A percentile compares a stretch with the other conserved stretches of the same genome.
phyloP scores from a whole-genome alignment of 2,329 filamentous ascomycete species.

The Fusarium sacchari region DNA sequence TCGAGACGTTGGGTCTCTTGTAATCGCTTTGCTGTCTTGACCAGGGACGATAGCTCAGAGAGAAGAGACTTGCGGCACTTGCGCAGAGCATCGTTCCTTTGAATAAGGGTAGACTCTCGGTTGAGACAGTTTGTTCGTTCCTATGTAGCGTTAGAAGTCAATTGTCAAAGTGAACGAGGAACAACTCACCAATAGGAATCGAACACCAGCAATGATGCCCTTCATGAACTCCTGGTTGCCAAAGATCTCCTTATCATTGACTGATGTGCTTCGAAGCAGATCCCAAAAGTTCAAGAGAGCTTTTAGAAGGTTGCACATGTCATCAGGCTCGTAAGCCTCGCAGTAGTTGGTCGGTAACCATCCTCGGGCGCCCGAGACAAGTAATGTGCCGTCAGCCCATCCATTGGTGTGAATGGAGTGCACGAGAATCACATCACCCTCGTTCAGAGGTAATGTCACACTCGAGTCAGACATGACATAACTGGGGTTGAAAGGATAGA shows the following conservation, averaged over 20 bases:
- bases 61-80: constrained; percentile 87
- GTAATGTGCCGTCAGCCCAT: constrained; percentile 94
- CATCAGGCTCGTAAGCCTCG: constrained; percentile 89
- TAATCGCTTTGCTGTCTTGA: constrained; percentile 87
- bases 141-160: constrained; percentile 54
- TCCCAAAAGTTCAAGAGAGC: constrained; percentile 95
- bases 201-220: constrained; percentile 91
- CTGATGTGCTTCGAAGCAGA: constrained; percentile 79
- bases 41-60: constrained; percentile 87
- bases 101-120: constrained; percentile 79
- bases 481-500: constrained; percentile 89
- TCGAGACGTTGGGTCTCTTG: constrained; percentile 74
- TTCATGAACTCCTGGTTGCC: constrained; percentile 94
- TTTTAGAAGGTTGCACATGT: constrained; percentile 85
- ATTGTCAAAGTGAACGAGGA: background rate
- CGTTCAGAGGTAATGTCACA: constrained; percentile 86
- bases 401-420: constrained; percentile 98
- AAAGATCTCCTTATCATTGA: constrained; percentile 81
- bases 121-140: constrained; percentile 90
- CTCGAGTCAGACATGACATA: constrained; percentile 82
- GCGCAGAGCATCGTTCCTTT: constrained; percentile 78
- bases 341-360: constrained; percentile 99
- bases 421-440: constrained; percentile 91
- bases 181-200: constrained; percentile 81
- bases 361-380: constrained; percentile 85